A percentile compares a stretch with the other conserved stretches of the same genome.
These are phyloP conservation scores for Coriaria nepalensis DNA, from an alignment of 306 rosid species.

Conservation along the genomic window DNA sequence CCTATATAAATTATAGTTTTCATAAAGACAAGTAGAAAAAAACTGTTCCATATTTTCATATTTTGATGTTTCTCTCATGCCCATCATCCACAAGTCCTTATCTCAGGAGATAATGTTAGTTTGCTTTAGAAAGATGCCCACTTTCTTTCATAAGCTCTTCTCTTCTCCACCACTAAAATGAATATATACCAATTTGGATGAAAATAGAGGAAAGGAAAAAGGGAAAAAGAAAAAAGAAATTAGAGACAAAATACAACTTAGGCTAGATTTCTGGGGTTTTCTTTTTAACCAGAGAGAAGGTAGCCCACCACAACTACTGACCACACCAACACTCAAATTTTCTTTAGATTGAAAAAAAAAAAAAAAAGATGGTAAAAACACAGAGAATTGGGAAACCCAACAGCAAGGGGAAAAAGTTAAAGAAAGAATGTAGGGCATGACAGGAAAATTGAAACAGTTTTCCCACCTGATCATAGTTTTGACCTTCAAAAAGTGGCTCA, in stretches of 20 bases:
- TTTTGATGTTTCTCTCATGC: too few species aligned
- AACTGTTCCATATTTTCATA: too few species aligned
- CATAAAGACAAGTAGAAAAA: too few species aligned
- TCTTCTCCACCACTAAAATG: neutral
- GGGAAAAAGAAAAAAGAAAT: neutral
- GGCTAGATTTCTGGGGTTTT: neutral
- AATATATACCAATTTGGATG: too few species aligned
- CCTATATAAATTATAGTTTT: too few species aligned
- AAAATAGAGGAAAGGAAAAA: neutral
- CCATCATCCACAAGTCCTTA: too few species aligned
- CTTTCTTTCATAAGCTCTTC: neutral
- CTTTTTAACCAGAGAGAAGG: neutral
- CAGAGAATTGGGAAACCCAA: too few species aligned
- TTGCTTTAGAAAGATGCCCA: too few species aligned
- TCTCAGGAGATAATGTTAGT: too few species aligned
- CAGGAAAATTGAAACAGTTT: neutral
- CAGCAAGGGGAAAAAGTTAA: too few species aligned
- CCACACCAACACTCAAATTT: conserved; percentile 2
- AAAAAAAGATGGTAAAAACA: too few species aligned
- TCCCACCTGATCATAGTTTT: conserved; percentile 5
- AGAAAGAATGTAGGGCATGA: too few species aligned
- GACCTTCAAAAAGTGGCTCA: conserved; percentile 6
- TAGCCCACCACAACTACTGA: neutral
- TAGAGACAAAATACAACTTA: neutral
- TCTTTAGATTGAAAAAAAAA: neutral